phyloP scores from a whole-genome alignment of 305 asterid species.

The Euphrasia arctica region DNA sequence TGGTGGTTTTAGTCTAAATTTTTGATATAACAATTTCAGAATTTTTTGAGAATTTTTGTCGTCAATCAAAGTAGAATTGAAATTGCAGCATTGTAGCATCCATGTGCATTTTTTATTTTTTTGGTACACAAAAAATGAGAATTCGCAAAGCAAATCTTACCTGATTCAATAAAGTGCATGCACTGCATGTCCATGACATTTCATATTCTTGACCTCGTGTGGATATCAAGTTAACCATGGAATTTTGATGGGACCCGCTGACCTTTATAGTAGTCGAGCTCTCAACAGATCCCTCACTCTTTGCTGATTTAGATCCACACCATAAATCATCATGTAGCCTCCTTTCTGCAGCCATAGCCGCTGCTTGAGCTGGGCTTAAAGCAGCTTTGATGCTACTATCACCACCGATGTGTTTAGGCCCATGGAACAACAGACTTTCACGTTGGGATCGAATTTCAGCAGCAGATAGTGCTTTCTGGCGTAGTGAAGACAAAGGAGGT shows the following conservation, averaged over 20 bases:
- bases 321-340: constrained; percentile 74
- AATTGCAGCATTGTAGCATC: background rate
- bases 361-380: constrained; percentile 76
- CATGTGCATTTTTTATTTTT: background rate
- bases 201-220: constrained; percentile 30
- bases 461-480: constrained; percentile 63
- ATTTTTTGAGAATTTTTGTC: background rate
- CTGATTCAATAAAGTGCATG: constrained; percentile 66
- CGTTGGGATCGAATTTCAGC: constrained; percentile 58
- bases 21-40: background rate
- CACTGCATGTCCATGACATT: constrained; percentile 53
- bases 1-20: too few relatives aligned
- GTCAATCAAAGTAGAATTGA: background rate
- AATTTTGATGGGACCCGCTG: constrained; percentile 22
- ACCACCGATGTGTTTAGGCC: constrained; percentile 73
- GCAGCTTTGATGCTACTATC: constrained; percentile 58
- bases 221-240: constrained; percentile 29
- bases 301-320: constrained; percentile 67
- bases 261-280: constrained; percentile 27
- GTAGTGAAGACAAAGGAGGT: constrained; percentile 53
- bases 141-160: constrained; percentile 28
- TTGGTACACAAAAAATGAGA: background rate
- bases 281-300: constrained; percentile 41
- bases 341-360: constrained; percentile 97
- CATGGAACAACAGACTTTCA: constrained; percentile 48